Evolutionary conservation across 2,329 filamentous ascomycete species (phyloP).

Genomic region (Xylaria sp.): DNA sequence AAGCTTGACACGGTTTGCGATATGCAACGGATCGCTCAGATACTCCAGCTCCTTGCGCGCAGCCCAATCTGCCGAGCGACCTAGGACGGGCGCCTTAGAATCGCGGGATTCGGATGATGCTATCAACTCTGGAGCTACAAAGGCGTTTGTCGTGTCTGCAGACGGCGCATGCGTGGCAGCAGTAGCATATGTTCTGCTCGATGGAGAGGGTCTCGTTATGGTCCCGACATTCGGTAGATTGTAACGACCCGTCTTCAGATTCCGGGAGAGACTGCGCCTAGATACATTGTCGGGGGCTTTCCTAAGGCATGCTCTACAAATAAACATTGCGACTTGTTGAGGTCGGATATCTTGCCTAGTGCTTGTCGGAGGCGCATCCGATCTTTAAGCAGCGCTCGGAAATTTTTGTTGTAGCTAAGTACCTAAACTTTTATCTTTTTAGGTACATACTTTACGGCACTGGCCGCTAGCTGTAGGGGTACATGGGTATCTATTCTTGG

Average conservation of each 20-base stretch:
- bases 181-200: conserved; percentile 40
- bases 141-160: conserved; percentile 8
- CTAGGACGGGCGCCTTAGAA: conserved; percentile 43
- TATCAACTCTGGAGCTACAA: too few relatives aligned
- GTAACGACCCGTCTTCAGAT: conserved; percentile 18
- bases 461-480: background rate
- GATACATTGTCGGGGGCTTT: conserved; percentile 41
- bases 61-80: conserved; percentile 47
- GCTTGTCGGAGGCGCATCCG: conserved; percentile 25
- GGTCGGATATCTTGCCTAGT: conserved; percentile 13
- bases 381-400: conserved; percentile 4
- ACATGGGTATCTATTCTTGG: background rate
- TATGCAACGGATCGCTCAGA: conserved; percentile 75
- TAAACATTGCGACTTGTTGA: conserved; percentile 50
- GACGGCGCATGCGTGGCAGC: conserved; percentile 7
- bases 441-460: background rate
- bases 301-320: conserved; percentile 53
- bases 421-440: too few relatives aligned
- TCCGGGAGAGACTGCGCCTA: conserved; percentile 35
- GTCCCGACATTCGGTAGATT: conserved; percentile 24
- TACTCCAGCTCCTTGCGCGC: conserved; percentile 68
- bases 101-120: conserved; percentile 37
- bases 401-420: conserved; percentile 6
- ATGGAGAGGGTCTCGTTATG: conserved; percentile 24
- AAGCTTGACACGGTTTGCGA: conserved; percentile 73